Evolutionary conservation across 1,284 basidiomycete species (phyloP).

Genomic region (Schizophyllum amplum): DNA sequence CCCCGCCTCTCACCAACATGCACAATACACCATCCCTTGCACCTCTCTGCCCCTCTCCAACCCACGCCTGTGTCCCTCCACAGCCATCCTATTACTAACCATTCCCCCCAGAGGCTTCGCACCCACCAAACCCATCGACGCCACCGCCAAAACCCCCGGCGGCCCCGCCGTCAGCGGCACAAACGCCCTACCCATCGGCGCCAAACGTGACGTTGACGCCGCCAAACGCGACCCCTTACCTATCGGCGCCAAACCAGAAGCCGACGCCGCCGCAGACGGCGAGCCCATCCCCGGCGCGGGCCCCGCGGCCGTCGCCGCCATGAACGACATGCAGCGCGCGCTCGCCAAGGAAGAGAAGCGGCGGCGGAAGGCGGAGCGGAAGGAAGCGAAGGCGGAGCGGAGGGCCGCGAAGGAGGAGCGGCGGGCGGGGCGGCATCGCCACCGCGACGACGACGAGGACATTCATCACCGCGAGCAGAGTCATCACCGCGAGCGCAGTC

Average conservation of each 20-base stretch:
- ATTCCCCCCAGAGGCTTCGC: conserved; percentile 50
- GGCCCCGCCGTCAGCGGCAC: conserved; percentile 2
- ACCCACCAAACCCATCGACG: conserved; percentile 32
- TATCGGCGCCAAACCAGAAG: conserved; percentile 16
- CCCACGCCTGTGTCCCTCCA: neutral
- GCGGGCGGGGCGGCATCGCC: conserved; percentile 23
- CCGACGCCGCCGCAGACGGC: conserved; percentile 21
- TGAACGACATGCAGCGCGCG: conserved; percentile 21
- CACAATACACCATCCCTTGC: no score
- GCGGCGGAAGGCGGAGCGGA: conserved; percentile 48
- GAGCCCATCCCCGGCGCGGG: conserved; percentile 28
- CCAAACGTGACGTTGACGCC: conserved; percentile 10
- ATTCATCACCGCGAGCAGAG: conserved; percentile 15
- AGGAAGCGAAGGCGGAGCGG: conserved; percentile 46
- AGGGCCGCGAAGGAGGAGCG: conserved; percentile 32
- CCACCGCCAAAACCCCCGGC: neutral
- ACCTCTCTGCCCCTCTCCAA: no score
- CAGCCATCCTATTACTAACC: conserved; percentile 1
- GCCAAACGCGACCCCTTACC: neutral
- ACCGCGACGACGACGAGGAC: conserved; percentile 18
- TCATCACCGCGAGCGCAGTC: neutral
- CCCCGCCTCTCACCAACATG: no score
- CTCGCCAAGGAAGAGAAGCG: conserved; percentile 50
- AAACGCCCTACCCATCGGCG: neutral
- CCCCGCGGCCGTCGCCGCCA: conserved; percentile 18